Percentiles rank a stretch among this genome's conserved stretches.
Evolutionary conservation across 129 eudicot genomes (phyloP).

Genomic region (Lactuca saligna): DNA sequence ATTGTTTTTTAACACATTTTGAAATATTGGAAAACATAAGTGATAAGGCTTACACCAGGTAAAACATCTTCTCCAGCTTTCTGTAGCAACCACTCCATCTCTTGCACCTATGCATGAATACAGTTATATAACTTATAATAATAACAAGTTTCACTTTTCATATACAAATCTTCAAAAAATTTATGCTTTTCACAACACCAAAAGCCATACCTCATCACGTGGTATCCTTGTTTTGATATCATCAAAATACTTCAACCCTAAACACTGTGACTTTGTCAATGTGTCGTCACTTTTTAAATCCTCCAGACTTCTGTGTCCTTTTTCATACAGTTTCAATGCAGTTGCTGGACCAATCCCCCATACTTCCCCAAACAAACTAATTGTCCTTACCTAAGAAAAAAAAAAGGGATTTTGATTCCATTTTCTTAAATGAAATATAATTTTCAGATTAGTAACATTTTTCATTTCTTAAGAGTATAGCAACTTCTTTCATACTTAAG

Average conservation of each 20-base stretch:
- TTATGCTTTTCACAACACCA: constrained; percentile 3
- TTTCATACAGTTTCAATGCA: constrained; percentile 81
- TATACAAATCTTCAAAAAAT: background rate
- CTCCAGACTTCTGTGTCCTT: constrained; percentile 76
- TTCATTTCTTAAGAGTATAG: background rate
- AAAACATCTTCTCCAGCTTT: constrained; percentile 75
- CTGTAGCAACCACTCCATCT: constrained; percentile 73
- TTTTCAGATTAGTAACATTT: constrained; percentile 1
- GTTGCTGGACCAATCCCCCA: constrained; percentile 99
- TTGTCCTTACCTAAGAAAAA: constrained; percentile 64
- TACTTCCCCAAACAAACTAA: constrained; percentile 89
- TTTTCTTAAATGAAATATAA: background rate
- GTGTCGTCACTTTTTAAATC: constrained; percentile 67
- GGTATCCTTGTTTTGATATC: constrained; percentile 90
- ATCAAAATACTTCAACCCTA: constrained; percentile 82
- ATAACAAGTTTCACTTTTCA: background rate
- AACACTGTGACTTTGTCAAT: constrained; percentile 67
- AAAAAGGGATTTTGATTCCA: background rate
- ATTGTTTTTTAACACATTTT: background rate
- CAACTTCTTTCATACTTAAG: too few relatives aligned
- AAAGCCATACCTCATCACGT: constrained; percentile 70
- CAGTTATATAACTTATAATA: too few relatives aligned
- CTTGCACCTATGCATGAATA: constrained; percentile 59
- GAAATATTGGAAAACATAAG: background rate
- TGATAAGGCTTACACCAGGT: constrained; percentile 62